Conservation (phyloP, 306 rosid genomes). For the Ammopiptanthus mongolicus region DNA sequence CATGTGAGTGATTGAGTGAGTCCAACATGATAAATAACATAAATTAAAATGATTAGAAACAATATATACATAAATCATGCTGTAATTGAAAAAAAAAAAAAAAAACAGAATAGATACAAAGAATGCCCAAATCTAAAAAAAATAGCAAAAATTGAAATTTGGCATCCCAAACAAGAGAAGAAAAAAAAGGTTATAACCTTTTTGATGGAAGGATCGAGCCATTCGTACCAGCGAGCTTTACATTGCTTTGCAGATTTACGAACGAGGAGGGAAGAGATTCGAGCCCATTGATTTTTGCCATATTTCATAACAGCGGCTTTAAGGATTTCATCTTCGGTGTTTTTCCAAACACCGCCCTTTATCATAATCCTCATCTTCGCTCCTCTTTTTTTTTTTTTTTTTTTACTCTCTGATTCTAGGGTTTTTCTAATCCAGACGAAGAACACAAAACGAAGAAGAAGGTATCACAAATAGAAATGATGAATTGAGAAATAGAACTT, state of each 20-base stretch:
- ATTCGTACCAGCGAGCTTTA: constrained; percentile 96
- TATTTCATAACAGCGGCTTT: constrained; percentile 97
- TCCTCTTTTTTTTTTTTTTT: too few species aligned
- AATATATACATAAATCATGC: neutral
- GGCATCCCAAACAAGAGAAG: neutral
- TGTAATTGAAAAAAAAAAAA: neutral
- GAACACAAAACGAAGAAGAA: too few species aligned
- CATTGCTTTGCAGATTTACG: constrained; percentile 97
- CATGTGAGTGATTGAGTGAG: neutral
- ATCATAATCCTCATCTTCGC: constrained; percentile 96
- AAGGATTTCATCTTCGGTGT: constrained; percentile 96
- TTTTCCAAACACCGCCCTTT: constrained; percentile 94
- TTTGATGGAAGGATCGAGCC: constrained; percentile 96
- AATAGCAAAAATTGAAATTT: too few species aligned
- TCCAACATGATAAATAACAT: neutral
- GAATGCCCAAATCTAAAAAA: too few species aligned
- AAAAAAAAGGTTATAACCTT: constrained; percentile 38
- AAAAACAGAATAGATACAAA: too few species aligned
- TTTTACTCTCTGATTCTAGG: too few species aligned
- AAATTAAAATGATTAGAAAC: neutral
- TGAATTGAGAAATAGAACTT: too few species aligned
- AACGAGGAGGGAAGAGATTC: constrained; percentile 85
- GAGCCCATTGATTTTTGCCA: constrained; percentile 96
- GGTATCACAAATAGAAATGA: too few species aligned
- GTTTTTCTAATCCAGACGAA: too few species aligned